phyloP scores from a whole-genome alignment of 805 yeast genomes.

The Blastobotrys peoriensis region DNA sequence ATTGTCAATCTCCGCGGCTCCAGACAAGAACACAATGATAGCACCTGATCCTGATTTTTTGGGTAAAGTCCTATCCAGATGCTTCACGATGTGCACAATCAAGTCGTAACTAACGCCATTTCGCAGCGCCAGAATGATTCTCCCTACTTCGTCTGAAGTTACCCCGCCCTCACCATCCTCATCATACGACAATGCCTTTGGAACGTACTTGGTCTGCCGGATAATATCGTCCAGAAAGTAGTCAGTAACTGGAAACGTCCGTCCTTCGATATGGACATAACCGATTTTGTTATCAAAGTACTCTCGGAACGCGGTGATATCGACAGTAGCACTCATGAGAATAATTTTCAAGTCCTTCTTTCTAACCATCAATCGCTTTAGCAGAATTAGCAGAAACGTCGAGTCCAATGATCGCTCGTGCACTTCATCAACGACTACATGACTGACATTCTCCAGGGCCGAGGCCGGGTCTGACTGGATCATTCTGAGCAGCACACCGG shows the following conservation, averaged over 20 bases:
- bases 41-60: slow-evolving; percentile 53
- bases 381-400: slow-evolving; percentile 72
- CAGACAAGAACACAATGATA: slow-evolving; percentile 80
- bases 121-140: slow-evolving; percentile 25
- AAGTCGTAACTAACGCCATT: slow-evolving; percentile 63
- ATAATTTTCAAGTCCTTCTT: slow-evolving; percentile 54
- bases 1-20: slow-evolving; percentile 77
- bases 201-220: slow-evolving; percentile 46
- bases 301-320: slow-evolving; percentile 54
- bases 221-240: slow-evolving; percentile 65
- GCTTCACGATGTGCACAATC: slow-evolving; percentile 48
- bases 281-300: slow-evolving; percentile 55
- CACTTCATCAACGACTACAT: slow-evolving; percentile 89
- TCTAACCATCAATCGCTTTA: slow-evolving; percentile 52
- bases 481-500: slow-evolving; percentile 86
- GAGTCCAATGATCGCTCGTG: slow-evolving; percentile 92
- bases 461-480: slow-evolving; percentile 50
- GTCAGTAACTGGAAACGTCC: slow-evolving; percentile 88
- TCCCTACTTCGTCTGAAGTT: slow-evolving; percentile 23
- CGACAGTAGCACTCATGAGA: slow-evolving; percentile 93
- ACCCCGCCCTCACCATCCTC: slow-evolving; percentile 19
- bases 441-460: slow-evolving; percentile 42
- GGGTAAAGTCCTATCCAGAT: slow-evolving; percentile 46
- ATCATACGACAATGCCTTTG: slow-evolving; percentile 8
- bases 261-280: slow-evolving; percentile 80